Base-by-base conservation (phyloP, 1,284 basidiomycete species). In the Phaffia rhodozyma region DNA sequence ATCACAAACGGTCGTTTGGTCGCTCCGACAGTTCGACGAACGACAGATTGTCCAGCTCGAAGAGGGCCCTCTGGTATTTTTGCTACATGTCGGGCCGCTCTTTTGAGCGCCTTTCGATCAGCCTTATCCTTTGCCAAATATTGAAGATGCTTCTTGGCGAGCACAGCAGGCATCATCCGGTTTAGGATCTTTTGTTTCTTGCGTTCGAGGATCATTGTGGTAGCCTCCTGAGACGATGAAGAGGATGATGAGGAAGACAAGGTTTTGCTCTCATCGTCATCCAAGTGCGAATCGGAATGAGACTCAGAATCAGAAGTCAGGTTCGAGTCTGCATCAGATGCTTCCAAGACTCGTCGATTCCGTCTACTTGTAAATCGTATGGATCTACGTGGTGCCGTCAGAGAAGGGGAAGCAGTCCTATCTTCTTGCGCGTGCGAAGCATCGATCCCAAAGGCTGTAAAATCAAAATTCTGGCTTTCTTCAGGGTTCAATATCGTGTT, bases 91-190 rank as follows among this genome's bases (percentile, higher is more conserved):
- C 23, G 49, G 6, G 27, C 58, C 25, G 58, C 25, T 49, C 43
- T 16, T 25, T 25, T 32, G 9, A 29, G n/a, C 21, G 21, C 34
- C 27, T 49, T 54, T 21, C 50, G 29, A n/a, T 27, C 27, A 21
- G 56, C 47, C 48, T 53, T 34, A 13, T 43, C 49, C 30, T 50
- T 16, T 51, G 48, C 6, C 58, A 51, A n/a, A 60, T 16, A 5
- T 51, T 48, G 48, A 23, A 50, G 16, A 29, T 60, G 63, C 11
- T 38, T 27, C 25, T 57, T 57, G 32, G 53, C 47, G 7, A 55
- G 53, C 25, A 60, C 63, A 20, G 58, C 63, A 1, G 63, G 63
- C 58, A 65, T 56, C 63, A 65, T 65, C 11, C 59, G 29, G 1
- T 34, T 43, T 3, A 65, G 49, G 27, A 58, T 58, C 11, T 56